Evolutionary conservation across 176 grass and related monocot species (phyloP), one percentile per base, ranked within the genome.

Genomic region (Carex kokanica): DNA sequence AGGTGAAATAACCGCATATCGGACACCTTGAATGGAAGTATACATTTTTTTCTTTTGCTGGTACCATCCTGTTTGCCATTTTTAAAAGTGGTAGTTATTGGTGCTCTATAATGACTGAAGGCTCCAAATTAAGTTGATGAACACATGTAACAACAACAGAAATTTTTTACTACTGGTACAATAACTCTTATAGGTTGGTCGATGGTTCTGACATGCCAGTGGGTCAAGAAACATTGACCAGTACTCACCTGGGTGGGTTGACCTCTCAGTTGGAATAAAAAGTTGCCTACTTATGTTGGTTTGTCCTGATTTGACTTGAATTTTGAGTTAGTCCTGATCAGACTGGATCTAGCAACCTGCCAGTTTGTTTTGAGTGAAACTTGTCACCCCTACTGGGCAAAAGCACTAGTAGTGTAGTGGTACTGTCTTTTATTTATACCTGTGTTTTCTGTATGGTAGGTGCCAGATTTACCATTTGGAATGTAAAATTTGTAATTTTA

Each of bases 1-100:
- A 73, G 17, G 41, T 73, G 38, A 51, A 73, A 51, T 72, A 72
- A 73, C n/a, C 14, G 41, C n/a, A 73, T 49, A 69, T 73, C 9
- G 13, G 41, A 72, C 38, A 72, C 38, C 31, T 69, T 38, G 34
- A 67, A 67, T 45, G 17, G 1, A 47, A 71, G 23, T 5, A 72
- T 72, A 20, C 2, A 21, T 72, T 47, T 70, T 70, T 41, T 38
- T 13, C 45, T 23, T 72, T 40, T 72, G 7, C 40, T 47, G 68
- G 68, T 47, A 72, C 4, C 0, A 72, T 72, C 40, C 68, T 43
- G 38, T 2, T 45, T 47, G 32, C 17, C 16, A 70, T 70, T 20
- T 70, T 6, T 43, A 43, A 70, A 67, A 41, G 13, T 4, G 6
- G 29, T 67, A 41, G 66, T 70, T 18, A 9, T 27, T 32, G 11